A percentile compares a stretch with the other conserved stretches of the same genome.
Evolutionary conservation across 371 early-diverging fungal species (phyloP).

Genomic region (Mortierella sp.): DNA sequence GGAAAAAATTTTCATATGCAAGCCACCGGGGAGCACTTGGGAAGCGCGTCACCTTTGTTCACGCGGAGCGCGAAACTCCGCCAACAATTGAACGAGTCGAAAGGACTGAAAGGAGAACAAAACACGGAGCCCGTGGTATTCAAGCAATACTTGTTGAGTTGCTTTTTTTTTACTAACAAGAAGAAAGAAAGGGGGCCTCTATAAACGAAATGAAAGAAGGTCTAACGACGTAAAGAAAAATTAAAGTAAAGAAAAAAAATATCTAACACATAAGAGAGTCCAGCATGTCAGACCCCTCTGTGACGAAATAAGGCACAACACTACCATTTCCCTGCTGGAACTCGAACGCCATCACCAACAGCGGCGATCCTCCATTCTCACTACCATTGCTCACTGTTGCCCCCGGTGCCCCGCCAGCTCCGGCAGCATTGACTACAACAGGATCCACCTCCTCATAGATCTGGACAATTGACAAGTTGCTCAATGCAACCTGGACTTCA

Average conservation of each 20-base stretch:
- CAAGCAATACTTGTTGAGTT: not conserved
- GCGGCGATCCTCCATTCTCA: slow-evolving; percentile 31
- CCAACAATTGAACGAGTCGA: not conserved
- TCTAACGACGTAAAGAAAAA: not conserved
- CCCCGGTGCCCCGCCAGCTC: not conserved
- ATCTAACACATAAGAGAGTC: slow-evolving; percentile 30
- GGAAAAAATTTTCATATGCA: not conserved
- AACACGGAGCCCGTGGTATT: not conserved
- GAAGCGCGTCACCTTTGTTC: not conserved
- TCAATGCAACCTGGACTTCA: slow-evolving; percentile 69
- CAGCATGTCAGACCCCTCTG: slow-evolving; percentile 27
- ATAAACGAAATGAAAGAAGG: not conserved
- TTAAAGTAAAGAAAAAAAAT: not conserved
- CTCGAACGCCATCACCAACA: slow-evolving; percentile 67
- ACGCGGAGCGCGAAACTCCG: slow-evolving; percentile 5
- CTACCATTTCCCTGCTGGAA: slow-evolving; percentile 68
- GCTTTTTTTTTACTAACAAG: not conserved
- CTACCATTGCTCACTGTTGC: not conserved
- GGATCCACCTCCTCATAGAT: slow-evolving; percentile 68
- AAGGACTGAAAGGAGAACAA: not conserved
- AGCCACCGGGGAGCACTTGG: not conserved
- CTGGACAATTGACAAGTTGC: slow-evolving; percentile 69
- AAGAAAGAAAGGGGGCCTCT: slow-evolving; percentile 3
- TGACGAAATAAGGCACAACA: slow-evolving; percentile 25
- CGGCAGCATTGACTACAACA: not conserved